Evolutionary conservation across 495 filamentous ascomycete species (phyloP).

Genomic region (Annulohypoxylon stygium): DNA sequence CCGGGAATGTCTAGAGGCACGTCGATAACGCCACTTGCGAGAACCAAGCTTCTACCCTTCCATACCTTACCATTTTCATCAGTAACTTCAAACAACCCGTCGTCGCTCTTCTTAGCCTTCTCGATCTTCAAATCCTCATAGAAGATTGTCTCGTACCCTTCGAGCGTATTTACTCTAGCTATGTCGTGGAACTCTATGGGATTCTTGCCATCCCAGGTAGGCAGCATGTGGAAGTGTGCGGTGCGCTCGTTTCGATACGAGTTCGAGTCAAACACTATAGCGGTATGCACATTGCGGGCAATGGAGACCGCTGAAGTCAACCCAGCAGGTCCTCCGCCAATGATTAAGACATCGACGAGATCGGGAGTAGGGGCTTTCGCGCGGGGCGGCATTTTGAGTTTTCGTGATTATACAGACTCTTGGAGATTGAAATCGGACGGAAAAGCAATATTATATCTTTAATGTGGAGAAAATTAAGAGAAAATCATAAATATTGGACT

Average conservation of each 20-base stretch:
- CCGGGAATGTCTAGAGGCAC: slow-evolving; percentile 48
- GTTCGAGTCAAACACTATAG: slow-evolving; percentile 60
- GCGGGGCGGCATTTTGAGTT: neutral
- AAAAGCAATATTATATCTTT: neutral
- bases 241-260: slow-evolving; percentile 57
- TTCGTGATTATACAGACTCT: neutral
- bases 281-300: slow-evolving; percentile 60
- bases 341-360: slow-evolving; percentile 63
- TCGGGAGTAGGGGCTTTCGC: neutral
- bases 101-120: slow-evolving; percentile 25
- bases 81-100: slow-evolving; percentile 44
- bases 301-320: slow-evolving; percentile 62
- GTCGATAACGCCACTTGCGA: slow-evolving; percentile 57
- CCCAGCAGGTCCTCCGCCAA: slow-evolving; percentile 70
- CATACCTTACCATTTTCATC: slow-evolving; percentile 51
- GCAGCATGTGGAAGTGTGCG: slow-evolving; percentile 60
- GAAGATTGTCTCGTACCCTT: slow-evolving; percentile 53
- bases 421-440: too few relatives aligned
- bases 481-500: neutral
- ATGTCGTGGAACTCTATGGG: slow-evolving; percentile 52
- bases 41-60: slow-evolving; percentile 56
- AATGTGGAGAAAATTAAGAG: neutral
- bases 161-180: slow-evolving; percentile 46
- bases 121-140: slow-evolving; percentile 53
- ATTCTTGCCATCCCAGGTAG: slow-evolving; percentile 56